Evolutionary conservation across 2,329 filamentous ascomycete species (phyloP), one percentile per base, ranked within the genome.

Genomic region (Ceratocystis harringtonii): DNA sequence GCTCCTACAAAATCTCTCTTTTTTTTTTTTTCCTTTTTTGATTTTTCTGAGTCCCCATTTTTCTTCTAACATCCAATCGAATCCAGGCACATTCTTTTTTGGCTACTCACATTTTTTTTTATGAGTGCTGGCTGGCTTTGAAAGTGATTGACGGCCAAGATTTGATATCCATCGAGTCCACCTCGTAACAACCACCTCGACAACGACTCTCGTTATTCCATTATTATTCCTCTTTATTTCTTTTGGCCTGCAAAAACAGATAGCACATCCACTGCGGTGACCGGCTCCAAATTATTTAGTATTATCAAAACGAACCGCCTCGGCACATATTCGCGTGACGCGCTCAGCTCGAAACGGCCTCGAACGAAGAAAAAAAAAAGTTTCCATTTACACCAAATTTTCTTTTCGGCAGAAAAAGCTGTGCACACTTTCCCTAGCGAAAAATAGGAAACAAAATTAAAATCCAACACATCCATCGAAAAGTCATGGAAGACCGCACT

Each of bases 401-500:
- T 52, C 48, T 57, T 3, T 32, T 57, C 10, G 10, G 4, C 28
- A 17, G 4, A 15, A 57, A 28, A 25, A 57, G 25, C 10, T 57
- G 52, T 28, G 28, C 52, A 28, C 52, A 32, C 52, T 32, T 41
- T 41, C 36, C 36, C 19, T n/a, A 17, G 10, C 15, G 28, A 57
- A 57, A 28, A 57, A 32, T 19, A 61, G 36, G 8, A 50, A 10
- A 12, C 1, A 7, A 50, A 22, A 8, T 22, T 48, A 7, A n/a
- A n/a, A n/a, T 22, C 45, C n/a, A n/a, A 48, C 25, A 41, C 36
- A 17, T 12, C 28, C 10, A 57, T 57, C 28, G 3, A 25, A 10
- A 25, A 50, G 52, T 32, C 48, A 67, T 67, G 66, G 66, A 67
- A 52, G 66, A 67, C 32, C 66, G 66, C 52, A 62, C 45, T 30